Evolutionary conservation across 2,329 filamentous ascomycete genomes (phyloP), one percentile per base, ranked within the genome.

Genomic region (Claviceps citrina): DNA sequence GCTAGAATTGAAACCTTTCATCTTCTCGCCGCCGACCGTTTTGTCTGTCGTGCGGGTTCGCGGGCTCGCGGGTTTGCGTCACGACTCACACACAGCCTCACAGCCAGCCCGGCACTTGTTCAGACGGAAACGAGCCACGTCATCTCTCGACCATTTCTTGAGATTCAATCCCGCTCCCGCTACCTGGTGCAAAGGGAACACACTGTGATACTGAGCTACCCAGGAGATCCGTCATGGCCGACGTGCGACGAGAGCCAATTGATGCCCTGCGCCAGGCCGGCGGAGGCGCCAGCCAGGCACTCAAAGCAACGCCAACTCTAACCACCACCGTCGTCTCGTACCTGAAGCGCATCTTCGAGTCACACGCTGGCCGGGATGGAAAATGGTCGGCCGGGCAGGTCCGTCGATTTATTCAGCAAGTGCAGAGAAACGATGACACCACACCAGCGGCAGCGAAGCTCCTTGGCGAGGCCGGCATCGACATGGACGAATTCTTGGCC

Each of bases 401-500:
- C 27, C 51, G 57, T 26, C 53, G 61, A 16, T 76, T 75, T 42
- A 45, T 70, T 33, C 54, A 60, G 38, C 57, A 63, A 32, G 58
- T 64, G 19, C 71, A 75, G 51, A 59, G 56, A 30, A 63, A 65
- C 28, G 55, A 47, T 28, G 54, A 45, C 26, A 44, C 61, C 16
- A 56, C 51, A n/a, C 42, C 46, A 7, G 45, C 51, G 9, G 47
- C 53, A 24, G 39, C 47, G n/a, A 47, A 45, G 7, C 46, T 56
- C 25, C 50, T 57, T n/a, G 42, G 48, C 16, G 38, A 47, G 20
- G 45, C 54, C 10, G 57, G 60, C 12, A 54, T 73, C 46, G 66
- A 69, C 43, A 60, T 73, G 33, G 51, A 57, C 33, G 61, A 53
- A 41, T 76, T 76, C 48, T 50, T 75, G 22, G 49, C 51, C n/a